Conservation (phyloP, 192 early-diverging fungal genomes). For the Powellomyces hirtus region DNA sequence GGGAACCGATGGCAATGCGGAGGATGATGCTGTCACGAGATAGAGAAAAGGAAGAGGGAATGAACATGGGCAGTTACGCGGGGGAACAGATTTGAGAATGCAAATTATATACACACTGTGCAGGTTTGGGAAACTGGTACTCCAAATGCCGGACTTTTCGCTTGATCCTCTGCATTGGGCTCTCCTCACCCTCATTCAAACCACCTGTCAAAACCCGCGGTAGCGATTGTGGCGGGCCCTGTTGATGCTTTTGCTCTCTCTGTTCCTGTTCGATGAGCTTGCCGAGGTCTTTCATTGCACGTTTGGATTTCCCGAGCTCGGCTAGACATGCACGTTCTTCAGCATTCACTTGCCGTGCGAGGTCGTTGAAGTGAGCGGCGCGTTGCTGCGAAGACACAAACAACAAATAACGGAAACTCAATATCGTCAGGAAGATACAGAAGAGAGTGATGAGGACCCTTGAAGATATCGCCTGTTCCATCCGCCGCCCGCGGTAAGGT, state of each 20-base stretch:
- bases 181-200: background rate
- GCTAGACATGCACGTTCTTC: constrained; percentile 35
- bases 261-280: no score
- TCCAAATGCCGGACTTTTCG: constrained; percentile 29
- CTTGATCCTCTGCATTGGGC: background rate
- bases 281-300: no score
- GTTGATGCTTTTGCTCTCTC: no score
- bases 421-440: background rate
- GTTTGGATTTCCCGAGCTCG: constrained; percentile 27
- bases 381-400: constrained; percentile 4
- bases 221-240: background rate
- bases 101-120: constrained; percentile 30
- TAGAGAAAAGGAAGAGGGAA: background rate
- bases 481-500: background rate
- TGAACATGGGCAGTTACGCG: no score
- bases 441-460: background rate
- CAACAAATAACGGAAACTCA: background rate
- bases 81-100: no score
- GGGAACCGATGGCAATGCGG: constrained; percentile 36
- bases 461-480: background rate
- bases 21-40: constrained; percentile 33
- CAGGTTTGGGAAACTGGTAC: constrained; percentile 35
- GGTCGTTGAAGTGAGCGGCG: constrained; percentile 33
- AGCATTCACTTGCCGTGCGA: constrained; percentile 35
- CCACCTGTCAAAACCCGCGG: background rate